phyloP scores from a whole-genome alignment of 129 eudicot species.

The Heracleum sosnowskyi region DNA sequence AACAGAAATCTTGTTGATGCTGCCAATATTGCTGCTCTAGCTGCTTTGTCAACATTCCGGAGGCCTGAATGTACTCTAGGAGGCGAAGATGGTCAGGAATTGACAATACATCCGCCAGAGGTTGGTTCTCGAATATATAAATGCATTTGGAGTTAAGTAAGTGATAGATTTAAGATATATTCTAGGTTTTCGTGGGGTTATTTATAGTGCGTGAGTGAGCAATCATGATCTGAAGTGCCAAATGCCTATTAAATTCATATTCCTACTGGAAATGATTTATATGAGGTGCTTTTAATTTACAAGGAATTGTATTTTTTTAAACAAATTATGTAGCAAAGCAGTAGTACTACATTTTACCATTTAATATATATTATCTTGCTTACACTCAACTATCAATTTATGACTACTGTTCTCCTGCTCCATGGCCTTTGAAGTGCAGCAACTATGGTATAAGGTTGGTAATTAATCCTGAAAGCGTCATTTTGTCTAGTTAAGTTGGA shows the following conservation, averaged over 20 bases:
- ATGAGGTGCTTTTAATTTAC: background rate
- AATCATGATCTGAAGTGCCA: background rate
- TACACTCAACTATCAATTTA: background rate
- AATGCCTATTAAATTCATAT: background rate
- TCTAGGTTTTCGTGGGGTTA: background rate
- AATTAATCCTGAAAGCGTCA: background rate
- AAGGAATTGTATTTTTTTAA: background rate
- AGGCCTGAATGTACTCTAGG: conserved; percentile 90
- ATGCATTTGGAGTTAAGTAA: background rate
- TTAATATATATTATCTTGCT: background rate
- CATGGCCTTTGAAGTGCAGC: background rate
- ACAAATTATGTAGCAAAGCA: background rate
- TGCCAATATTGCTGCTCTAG: conserved; percentile 96
- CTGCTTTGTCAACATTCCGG: conserved; percentile 75
- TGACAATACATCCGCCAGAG: conserved; percentile 78
- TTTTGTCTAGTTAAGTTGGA: background rate
- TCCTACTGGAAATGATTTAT: background rate
- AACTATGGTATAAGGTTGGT: background rate
- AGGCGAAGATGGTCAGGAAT: conserved; percentile 94
- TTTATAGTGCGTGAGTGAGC: background rate
- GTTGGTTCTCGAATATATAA: conserved; percentile 21
- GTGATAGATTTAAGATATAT: background rate
- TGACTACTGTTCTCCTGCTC: background rate
- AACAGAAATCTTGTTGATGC: conserved; percentile 95
- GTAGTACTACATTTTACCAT: background rate